Evolutionary conservation across 306 rosid species (phyloP).

Genomic region (Dryas octopetala): DNA sequence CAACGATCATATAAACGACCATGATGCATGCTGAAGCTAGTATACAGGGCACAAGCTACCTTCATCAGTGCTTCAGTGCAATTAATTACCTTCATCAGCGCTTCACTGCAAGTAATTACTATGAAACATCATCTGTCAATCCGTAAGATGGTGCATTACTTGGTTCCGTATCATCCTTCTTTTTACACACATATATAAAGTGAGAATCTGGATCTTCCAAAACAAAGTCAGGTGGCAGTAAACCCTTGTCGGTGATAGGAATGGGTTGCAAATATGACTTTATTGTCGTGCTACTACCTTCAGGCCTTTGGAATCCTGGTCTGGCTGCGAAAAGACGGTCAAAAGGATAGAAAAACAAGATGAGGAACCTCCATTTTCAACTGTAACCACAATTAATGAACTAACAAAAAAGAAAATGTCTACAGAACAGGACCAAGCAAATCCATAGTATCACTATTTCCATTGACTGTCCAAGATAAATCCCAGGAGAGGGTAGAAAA

Average conservation of each 20-base stretch:
- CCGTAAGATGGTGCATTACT: slow-evolving; percentile 34
- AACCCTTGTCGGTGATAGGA: slow-evolving; percentile 68
- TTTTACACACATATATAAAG: slow-evolving; percentile 75
- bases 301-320: slow-evolving; percentile 80
- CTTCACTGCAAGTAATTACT: slow-evolving; percentile 5
- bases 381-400: background rate
- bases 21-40: slow-evolving; percentile 26
- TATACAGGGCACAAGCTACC: slow-evolving; percentile 27
- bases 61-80: slow-evolving; percentile 17
- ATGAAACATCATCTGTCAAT: slow-evolving; percentile 43
- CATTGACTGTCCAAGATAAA: background rate
- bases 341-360: background rate
- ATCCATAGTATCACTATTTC: background rate
- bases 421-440: background rate
- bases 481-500: background rate
- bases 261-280: slow-evolving; percentile 65
- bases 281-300: slow-evolving; percentile 46
- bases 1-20: slow-evolving; percentile 24
- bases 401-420: background rate
- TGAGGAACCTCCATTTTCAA: background rate
- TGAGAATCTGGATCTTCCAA: slow-evolving; percentile 98
- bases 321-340: slow-evolving; percentile 47
- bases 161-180: slow-evolving; percentile 43
- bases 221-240: slow-evolving; percentile 55
- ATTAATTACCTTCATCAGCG: background rate